Base-by-base conservation (phyloP, 2,329 filamentous ascomycete genomes). In the Fonsecaea monophora region DNA sequence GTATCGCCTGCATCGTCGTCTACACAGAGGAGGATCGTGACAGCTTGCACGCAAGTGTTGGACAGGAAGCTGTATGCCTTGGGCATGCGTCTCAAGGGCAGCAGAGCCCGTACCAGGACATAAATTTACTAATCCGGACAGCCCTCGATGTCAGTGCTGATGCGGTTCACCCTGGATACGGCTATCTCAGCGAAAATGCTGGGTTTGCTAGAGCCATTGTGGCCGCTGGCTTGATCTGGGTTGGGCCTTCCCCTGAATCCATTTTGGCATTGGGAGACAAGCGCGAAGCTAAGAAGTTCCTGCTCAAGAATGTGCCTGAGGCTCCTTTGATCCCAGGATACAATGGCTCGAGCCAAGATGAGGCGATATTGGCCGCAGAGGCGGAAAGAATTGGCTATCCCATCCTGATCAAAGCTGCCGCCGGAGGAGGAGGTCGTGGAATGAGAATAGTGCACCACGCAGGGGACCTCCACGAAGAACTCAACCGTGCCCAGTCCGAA, bases 1-100 rank as follows among this genome's bases (percentile, higher is more conserved):
- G 77, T 12, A 79, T 88, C 63, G 78, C 75, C 53, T 86, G 83
- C 0, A 79, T 88, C 62, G 81, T 85, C 1, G 81, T 89, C 15
- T 87, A 87, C 69, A 85, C 86, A 0, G 79, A 83, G 38, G 79
- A 83, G 8, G 86, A 89, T 74, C 80, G 82, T 6, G 79, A 82
- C 1, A 86, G 85, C 0, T 76, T 79, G 5, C 86, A 88, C 75
- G 84, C 86, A 1, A 77, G 76, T 1, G 73, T 79, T 25, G 86
- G 86, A 13, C 84, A 87, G 65, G 79, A 83, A 64, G 82, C 85
- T 1, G 75, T 85, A 4, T 73, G 83, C 0, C 78, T 88, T 0
- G 75, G 78, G 0, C 82, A 83, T 0, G 74, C 78, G n/a, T 80
- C 82, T 71, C 77, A 80, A 53, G 81, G 78, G 32, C 82, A 10